Evolutionary conservation across 2,329 filamentous ascomycete genomes (phyloP).

Genomic region (Aureobasidium sp.): DNA sequence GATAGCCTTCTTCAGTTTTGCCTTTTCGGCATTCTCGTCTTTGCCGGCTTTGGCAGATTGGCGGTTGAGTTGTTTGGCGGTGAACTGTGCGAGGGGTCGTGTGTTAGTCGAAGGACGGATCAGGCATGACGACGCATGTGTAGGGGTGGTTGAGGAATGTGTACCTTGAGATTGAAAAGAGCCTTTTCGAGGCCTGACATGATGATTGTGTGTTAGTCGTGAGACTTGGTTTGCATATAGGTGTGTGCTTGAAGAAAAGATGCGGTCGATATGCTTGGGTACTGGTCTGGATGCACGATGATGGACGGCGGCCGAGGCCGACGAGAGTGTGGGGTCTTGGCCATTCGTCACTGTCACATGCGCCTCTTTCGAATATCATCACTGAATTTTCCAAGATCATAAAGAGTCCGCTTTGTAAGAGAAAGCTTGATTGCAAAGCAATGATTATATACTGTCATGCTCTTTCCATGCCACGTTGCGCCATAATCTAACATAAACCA

Average conservation of each 20-base stretch:
- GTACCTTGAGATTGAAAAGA: slow-evolving; percentile 55
- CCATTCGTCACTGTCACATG: slow-evolving; percentile 15
- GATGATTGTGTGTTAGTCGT: slow-evolving; percentile 15
- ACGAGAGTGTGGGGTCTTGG: slow-evolving; percentile 15
- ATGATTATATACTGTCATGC: background rate
- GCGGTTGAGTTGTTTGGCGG: slow-evolving; percentile 55
- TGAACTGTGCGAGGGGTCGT: slow-evolving; percentile 41
- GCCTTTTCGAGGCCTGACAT: slow-evolving; percentile 58
- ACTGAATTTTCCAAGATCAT: no score
- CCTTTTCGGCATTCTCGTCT: slow-evolving; percentile 54
- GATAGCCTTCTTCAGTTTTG: slow-evolving; percentile 57
- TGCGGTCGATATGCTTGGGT: background rate
- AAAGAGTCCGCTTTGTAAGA: background rate
- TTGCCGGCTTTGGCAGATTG: slow-evolving; percentile 56
- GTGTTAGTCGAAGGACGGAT: slow-evolving; percentile 21
- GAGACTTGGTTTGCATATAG: background rate
- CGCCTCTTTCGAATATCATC: background rate
- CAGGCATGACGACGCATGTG: background rate
- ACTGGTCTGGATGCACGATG: background rate
- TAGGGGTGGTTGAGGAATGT: background rate
- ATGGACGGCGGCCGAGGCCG: slow-evolving; percentile 1
- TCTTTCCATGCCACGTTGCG: background rate
- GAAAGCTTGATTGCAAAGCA: background rate
- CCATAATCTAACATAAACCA: background rate
- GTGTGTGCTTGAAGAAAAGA: background rate